These are phyloP conservation scores for Lentinula sp. DNA, from an alignment of 768 basidiomycete species.

Conservation along the genomic window DNA sequence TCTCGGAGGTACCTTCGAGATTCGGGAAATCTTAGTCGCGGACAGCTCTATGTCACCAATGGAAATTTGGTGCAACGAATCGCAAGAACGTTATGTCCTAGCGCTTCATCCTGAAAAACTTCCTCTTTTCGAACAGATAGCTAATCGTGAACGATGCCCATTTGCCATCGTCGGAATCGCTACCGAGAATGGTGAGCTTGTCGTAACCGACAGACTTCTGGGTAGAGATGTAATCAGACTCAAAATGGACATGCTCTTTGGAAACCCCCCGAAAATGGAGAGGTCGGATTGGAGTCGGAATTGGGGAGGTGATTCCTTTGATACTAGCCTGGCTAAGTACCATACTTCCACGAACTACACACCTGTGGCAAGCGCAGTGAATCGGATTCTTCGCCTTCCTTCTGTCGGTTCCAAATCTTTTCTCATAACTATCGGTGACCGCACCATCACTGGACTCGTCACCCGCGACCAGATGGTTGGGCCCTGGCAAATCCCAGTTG, in stretches of 20 bases:
- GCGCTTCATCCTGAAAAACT: conserved; percentile 69
- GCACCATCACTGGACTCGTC: conserved; percentile 90
- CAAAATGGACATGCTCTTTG: conserved; percentile 93
- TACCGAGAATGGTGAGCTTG: conserved; percentile 71
- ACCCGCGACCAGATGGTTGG: conserved; percentile 99
- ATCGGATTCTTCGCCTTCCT: conserved; percentile 85
- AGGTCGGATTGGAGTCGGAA: conserved; percentile 54
- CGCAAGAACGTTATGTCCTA: conserved; percentile 95
- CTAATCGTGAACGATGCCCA: conserved; percentile 86
- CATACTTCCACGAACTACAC: conserved; percentile 33
- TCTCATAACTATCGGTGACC: conserved; percentile 97
- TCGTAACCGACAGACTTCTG: conserved; percentile 86
- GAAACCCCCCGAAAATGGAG: conserved; percentile 90
- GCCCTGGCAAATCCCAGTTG: conserved; percentile 96
- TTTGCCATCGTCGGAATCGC: conserved; percentile 89
- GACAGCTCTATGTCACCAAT: conserved; percentile 95
- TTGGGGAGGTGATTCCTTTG: conserved; percentile 47
- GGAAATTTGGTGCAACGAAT: conserved; percentile 99
- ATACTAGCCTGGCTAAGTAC: conserved; percentile 62
- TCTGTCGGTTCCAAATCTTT: conserved; percentile 95
- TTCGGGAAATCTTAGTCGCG: conserved; percentile 87
- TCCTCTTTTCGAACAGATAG: conserved; percentile 65
- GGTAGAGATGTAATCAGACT: conserved; percentile 77
- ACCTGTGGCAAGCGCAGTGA: conserved; percentile 43
- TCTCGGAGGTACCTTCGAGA: conserved; percentile 90